These are phyloP conservation scores for Eutrema yunnanense DNA, from an alignment of 345 rosid species.

Conservation along the genomic window DNA sequence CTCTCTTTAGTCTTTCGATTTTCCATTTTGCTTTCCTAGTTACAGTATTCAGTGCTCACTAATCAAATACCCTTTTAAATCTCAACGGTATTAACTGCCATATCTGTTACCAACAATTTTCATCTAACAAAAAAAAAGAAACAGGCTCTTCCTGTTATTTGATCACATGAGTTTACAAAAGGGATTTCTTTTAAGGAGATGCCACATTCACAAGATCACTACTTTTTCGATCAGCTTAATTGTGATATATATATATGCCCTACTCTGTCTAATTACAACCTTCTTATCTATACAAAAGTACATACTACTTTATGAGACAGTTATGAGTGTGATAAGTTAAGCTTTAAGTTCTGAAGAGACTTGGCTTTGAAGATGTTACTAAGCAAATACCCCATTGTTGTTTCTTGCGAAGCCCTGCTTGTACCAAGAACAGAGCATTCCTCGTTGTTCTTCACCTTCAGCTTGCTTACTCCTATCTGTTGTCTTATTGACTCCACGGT, in stretches of 20 bases:
- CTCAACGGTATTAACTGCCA: background rate
- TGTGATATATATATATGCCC: background rate
- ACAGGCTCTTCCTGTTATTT: background rate
- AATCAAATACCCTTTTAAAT: background rate
- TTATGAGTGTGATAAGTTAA: background rate
- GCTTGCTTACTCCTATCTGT: slow-evolving; percentile 64
- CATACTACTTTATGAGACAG: background rate
- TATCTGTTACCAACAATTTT: background rate
- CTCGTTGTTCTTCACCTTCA: slow-evolving; percentile 54
- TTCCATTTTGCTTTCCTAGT: background rate
- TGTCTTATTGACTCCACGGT: slow-evolving; percentile 73
- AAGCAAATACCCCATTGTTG: slow-evolving; percentile 32
- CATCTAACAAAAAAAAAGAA: background rate
- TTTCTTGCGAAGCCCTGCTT: slow-evolving; percentile 19
- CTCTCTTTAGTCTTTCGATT: background rate
- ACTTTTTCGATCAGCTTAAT: background rate
- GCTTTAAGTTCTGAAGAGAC: slow-evolving; percentile 7
- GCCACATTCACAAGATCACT: background rate
- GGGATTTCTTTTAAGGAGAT: background rate
- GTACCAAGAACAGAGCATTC: slow-evolving; percentile 20
- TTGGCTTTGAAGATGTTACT: slow-evolving; percentile 17
- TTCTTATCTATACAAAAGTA: background rate
- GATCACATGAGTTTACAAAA: background rate
- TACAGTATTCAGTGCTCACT: background rate
- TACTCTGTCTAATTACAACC: background rate